These are phyloP conservation scores for Lindgomyces ingoldianus DNA, from an alignment of 495 filamentous ascomycete species.

Conservation along the genomic window DNA sequence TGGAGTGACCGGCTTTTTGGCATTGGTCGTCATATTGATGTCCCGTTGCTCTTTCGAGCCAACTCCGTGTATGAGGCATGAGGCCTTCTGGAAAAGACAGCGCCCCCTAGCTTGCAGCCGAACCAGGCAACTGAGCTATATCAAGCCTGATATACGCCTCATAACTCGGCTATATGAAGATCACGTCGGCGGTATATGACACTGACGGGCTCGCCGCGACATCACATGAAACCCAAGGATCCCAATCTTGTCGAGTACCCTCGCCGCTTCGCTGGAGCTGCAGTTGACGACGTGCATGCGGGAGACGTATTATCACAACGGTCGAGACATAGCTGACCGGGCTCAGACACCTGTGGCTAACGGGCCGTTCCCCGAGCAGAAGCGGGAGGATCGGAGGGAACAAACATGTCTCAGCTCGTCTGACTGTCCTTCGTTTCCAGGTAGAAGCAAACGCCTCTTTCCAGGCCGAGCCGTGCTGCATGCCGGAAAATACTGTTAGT, in stretches of 20 bases:
- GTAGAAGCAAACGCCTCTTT: conserved; percentile 18
- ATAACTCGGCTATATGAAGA: conserved; percentile 36
- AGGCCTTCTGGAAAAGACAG: conserved; percentile 16
- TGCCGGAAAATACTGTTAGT: conserved; percentile 24
- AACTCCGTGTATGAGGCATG: conserved; percentile 13
- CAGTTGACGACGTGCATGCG: not conserved
- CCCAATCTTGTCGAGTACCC: conserved; percentile 9
- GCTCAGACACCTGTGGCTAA: conserved; percentile 16
- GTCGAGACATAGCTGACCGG: conserved; percentile 8
- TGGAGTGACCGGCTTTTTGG: not conserved
- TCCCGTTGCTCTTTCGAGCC: conserved; percentile 1
- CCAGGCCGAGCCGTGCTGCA: conserved; percentile 25
- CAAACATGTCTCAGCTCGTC: conserved; percentile 21
- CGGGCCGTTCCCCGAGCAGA: conserved; percentile 34
- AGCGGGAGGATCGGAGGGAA: conserved; percentile 31
- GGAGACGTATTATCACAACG: not conserved
- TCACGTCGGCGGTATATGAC: conserved; percentile 13
- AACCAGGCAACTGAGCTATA: conserved; percentile 26
- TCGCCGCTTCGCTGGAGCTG: not conserved
- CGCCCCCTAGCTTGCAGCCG: not conserved
- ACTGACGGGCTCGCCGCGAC: conserved; percentile 1
- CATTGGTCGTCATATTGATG: not conserved
- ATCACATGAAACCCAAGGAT: conserved; percentile 34
- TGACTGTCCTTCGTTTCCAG: conserved; percentile 31
- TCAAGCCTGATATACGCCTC: conserved; percentile 20